These are phyloP conservation scores for Picea engelmannii DNA, from an alignment of 83 land plant genomes.

Conservation along the genomic window DNA sequence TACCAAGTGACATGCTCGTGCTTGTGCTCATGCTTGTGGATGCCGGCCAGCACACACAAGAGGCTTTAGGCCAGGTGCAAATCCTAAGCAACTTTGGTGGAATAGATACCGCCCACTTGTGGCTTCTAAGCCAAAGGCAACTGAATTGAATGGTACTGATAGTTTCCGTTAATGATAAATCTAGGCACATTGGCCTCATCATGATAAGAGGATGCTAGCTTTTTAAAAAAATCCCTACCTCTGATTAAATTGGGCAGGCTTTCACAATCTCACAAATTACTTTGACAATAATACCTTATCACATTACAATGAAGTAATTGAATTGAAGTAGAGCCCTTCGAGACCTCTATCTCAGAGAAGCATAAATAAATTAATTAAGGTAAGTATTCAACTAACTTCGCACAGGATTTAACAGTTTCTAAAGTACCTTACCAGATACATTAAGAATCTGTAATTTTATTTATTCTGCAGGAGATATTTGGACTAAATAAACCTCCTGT, in stretches of 20 bases:
- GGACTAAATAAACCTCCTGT: not conserved
- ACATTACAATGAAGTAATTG: too few species aligned
- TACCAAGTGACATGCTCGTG: too few species aligned
- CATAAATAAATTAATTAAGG: not conserved
- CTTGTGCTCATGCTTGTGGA: too few species aligned
- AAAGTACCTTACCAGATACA: not conserved
- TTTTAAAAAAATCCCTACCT: not conserved
- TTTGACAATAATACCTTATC: not conserved
- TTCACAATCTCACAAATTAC: not conserved
- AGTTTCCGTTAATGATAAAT: too few species aligned
- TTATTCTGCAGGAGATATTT: not conserved
- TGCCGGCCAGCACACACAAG: too few species aligned
- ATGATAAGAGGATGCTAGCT: not conserved
- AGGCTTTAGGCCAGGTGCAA: too few species aligned
- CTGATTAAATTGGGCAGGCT: not conserved
- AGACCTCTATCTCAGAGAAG: too few species aligned
- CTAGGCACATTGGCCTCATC: not conserved
- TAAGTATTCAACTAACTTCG: not conserved
- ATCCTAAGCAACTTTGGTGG: too few species aligned
- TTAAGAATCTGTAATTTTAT: not conserved
- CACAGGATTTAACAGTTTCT: not conserved
- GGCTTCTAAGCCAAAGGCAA: too few species aligned
- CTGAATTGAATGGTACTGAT: too few species aligned
- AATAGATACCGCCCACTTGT: too few species aligned
- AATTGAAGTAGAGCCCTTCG: too few species aligned